Conservation (phyloP, 768 basidiomycete genomes). For the Cystobasidium tubakii region DNA sequence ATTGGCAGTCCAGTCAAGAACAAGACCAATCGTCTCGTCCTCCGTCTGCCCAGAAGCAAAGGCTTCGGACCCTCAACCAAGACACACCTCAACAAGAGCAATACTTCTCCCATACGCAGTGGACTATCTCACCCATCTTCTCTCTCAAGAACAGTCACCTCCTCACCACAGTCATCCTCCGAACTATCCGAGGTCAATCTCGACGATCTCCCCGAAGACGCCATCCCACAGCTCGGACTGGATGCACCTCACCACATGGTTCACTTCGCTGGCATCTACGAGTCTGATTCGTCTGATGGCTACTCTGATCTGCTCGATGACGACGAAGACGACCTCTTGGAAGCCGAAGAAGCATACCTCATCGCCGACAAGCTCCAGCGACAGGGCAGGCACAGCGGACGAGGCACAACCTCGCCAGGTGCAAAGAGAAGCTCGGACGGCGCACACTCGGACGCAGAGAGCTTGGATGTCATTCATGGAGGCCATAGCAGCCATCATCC, state of each 20-base stretch:
- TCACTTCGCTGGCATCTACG: neutral
- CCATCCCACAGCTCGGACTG: neutral
- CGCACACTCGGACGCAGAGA: neutral
- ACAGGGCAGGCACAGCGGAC: neutral
- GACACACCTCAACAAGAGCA: neutral
- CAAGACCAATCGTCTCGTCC: constrained; percentile 21
- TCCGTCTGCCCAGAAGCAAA: constrained; percentile 25
- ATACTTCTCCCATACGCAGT: neutral
- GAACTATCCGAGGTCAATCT: constrained; percentile 1
- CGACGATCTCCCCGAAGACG: constrained; percentile 14
- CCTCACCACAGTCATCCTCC: neutral
- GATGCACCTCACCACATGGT: neutral
- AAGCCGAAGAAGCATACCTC: constrained; percentile 23
- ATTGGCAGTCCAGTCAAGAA: neutral
- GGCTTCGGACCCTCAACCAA: constrained; percentile 12
- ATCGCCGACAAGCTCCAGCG: constrained; percentile 23
- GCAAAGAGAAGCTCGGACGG: neutral
- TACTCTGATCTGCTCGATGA: constrained; percentile 20
- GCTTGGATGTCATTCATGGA: neutral
- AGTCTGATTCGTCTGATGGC: constrained; percentile 22
- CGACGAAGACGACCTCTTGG: constrained; percentile 23
- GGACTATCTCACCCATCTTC: neutral
- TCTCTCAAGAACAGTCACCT: neutral
- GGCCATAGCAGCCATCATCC: neutral
- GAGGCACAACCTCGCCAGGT: neutral